Conservation (phyloP, 2,329 filamentous ascomycete species). For the Arachnopeziza araneosa region DNA sequence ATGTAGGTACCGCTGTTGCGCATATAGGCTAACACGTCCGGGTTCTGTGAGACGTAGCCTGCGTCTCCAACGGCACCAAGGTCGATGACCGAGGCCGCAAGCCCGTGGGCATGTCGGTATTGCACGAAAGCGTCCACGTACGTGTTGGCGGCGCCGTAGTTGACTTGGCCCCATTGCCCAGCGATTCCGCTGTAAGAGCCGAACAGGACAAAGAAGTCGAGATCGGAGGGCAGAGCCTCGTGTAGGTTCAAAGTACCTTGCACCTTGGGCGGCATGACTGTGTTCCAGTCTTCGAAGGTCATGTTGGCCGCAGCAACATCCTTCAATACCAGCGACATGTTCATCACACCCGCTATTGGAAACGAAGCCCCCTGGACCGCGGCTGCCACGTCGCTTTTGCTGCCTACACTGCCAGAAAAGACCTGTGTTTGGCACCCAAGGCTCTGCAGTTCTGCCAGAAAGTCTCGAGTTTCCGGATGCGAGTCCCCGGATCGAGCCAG, state of each 20-base stretch:
- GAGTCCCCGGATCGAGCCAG: conserved; percentile 34
- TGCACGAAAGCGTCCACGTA: conserved; percentile 6
- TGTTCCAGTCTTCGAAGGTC: conserved; percentile 1
- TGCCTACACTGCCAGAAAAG: conserved; percentile 13
- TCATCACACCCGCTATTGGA: conserved; percentile 22
- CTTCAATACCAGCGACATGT: conserved; percentile 27
- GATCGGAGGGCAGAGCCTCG: conserved; percentile 4
- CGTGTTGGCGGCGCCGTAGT: conserved; percentile 9
- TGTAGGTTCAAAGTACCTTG: conserved; percentile 14
- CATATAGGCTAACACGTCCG: too few relatives aligned
- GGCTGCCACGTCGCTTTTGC: conserved; percentile 6
- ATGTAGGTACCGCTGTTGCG: background rate
- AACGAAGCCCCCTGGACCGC: background rate
- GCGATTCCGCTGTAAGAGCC: conserved; percentile 30
- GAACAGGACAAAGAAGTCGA: conserved; percentile 36
- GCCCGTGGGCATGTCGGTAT: conserved; percentile 15
- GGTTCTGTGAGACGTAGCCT: background rate
- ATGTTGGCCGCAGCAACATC: conserved; percentile 8
- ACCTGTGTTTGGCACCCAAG: background rate
- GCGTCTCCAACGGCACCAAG: conserved; percentile 5
- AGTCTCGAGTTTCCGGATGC: conserved; percentile 12
- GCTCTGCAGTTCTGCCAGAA: conserved; percentile 13
- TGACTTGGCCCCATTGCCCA: conserved; percentile 17
- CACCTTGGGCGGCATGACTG: conserved; percentile 31
- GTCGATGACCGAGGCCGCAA: conserved; percentile 21